Evolutionary conservation across 176 grass and related monocot species (phyloP).

Genomic region (Secale cereale): DNA sequence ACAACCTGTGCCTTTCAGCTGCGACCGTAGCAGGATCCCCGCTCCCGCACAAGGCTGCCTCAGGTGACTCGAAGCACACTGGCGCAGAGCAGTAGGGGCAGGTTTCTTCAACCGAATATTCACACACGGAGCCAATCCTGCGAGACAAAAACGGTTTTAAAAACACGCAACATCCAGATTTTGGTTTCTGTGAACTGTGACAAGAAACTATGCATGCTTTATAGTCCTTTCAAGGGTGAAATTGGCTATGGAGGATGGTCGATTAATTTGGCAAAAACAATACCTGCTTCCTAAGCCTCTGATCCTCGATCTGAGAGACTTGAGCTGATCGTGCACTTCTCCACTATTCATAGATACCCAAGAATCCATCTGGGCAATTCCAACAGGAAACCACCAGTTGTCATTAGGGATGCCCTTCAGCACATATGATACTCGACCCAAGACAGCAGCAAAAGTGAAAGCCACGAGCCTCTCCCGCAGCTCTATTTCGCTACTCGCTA

Average conservation of each 20-base stretch:
- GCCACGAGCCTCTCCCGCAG: slow-evolving; percentile 53
- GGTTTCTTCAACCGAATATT: slow-evolving; percentile 43
- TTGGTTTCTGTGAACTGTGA: background rate
- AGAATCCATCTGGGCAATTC: slow-evolving; percentile 65
- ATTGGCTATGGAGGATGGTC: background rate
- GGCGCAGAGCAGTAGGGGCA: slow-evolving; percentile 60
- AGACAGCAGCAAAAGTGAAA: slow-evolving; percentile 57
- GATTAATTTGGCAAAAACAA: background rate
- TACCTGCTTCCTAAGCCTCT: slow-evolving; percentile 58
- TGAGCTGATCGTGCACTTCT: slow-evolving; percentile 39
- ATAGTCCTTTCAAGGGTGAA: background rate
- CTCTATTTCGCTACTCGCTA: slow-evolving; percentile 64
- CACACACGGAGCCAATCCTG: slow-evolving; percentile 43
- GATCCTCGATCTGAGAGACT: slow-evolving; percentile 45
- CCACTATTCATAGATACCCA: slow-evolving; percentile 49
- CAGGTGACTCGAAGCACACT: slow-evolving; percentile 46
- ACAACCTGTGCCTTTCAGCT: slow-evolving; percentile 50
- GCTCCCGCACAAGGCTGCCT: slow-evolving; percentile 53
- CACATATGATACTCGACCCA: slow-evolving; percentile 22
- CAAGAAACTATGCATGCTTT: background rate
- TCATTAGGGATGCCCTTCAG: slow-evolving; percentile 8
- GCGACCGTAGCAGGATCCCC: background rate
- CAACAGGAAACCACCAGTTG: slow-evolving; percentile 46
- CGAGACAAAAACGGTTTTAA: background rate
- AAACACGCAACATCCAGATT: background rate